Evolutionary conservation across 2,329 filamentous ascomycete species (phyloP).

Genomic region (Diaporthe citriasiana): DNA sequence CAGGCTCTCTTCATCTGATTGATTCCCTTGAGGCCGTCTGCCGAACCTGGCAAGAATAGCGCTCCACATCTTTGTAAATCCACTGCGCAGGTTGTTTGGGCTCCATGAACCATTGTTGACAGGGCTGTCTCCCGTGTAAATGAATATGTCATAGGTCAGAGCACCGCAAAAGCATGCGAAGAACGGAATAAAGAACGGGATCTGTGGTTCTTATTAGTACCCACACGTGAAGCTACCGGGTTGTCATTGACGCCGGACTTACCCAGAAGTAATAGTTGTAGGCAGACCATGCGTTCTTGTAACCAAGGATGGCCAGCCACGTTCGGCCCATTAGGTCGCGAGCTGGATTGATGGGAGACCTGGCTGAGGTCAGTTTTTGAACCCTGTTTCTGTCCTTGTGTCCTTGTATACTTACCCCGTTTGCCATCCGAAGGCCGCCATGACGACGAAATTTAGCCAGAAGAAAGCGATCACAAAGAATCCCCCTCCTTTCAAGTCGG

Average conservation of each 20-base stretch:
- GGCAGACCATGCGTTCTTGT: conserved; percentile 30
- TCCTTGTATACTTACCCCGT: background rate
- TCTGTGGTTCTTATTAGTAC: background rate
- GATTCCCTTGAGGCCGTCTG: background rate
- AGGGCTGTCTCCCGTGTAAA: conserved; percentile 27
- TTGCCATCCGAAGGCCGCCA: conserved; percentile 31
- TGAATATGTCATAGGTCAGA: conserved; percentile 27
- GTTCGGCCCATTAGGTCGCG: conserved; percentile 17
- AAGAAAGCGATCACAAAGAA: conserved; percentile 31
- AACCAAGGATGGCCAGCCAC: conserved; percentile 28
- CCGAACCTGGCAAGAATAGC: background rate
- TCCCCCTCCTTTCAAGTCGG: conserved; percentile 28
- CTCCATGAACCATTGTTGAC: conserved; percentile 26
- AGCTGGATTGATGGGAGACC: conserved; percentile 27
- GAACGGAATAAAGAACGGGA: conserved; percentile 21
- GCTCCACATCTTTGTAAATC: background rate
- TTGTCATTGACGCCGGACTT: background rate
- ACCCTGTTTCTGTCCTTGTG: background rate
- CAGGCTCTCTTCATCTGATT: conserved; percentile 17
- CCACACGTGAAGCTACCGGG: background rate
- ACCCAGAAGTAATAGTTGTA: conserved; percentile 36
- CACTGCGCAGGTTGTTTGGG: background rate
- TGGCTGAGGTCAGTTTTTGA: background rate
- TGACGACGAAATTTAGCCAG: conserved; percentile 22
- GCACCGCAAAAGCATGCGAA: conserved; percentile 29